Evolutionary conservation across 106 monocot species (phyloP), one percentile per base, ranked within the genome.

Genomic region (Xerophyta viscosa): DNA sequence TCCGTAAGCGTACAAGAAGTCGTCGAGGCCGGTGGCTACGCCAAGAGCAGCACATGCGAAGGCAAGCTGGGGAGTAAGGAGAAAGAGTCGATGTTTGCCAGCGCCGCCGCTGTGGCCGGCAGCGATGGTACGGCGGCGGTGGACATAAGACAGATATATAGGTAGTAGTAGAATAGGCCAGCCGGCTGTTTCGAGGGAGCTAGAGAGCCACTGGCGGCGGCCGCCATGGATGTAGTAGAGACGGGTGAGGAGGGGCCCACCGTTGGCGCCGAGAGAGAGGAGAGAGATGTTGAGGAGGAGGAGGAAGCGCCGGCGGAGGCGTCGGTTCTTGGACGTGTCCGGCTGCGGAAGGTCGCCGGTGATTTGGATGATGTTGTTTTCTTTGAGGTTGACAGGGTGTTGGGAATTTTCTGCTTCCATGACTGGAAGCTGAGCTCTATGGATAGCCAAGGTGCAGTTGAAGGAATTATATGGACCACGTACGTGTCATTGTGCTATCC

Each of bases 221-320:
- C 64, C 64, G 25, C 64, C 64, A 25, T 42, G 52, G 7, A 25
- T 2, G 64, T 41, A 64, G 37, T 64, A 64, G 52, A 64, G 14
- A 6, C 64, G 64, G 19, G 27, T 13, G 27, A 53, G 12, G 17
- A 52, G 26, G 1, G 64, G 64, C 2, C 36, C 64, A n/a, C 64
- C 51, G 20, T 11, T 36, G 49, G 9, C 18, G 19, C 64, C 64
- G 36, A 64, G 28, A 15, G 41, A 15, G 8, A 64, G 14, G 25
- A 52, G 15, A n/a, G 33, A 20, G 6, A 22, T 20, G 55, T 36
- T 30, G 36, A 54, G 12, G 31, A 55, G 1, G 1, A 52, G 10
- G 5, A 42, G 33, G 1, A 22, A 33, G 11, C 33, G 33, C 5
- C 11, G 33, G 11, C 5, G 33, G 33, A 6, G 33, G 11, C 5